phyloP scores from a whole-genome alignment of 306 rosid genomes.

The Castanea sativa region DNA sequence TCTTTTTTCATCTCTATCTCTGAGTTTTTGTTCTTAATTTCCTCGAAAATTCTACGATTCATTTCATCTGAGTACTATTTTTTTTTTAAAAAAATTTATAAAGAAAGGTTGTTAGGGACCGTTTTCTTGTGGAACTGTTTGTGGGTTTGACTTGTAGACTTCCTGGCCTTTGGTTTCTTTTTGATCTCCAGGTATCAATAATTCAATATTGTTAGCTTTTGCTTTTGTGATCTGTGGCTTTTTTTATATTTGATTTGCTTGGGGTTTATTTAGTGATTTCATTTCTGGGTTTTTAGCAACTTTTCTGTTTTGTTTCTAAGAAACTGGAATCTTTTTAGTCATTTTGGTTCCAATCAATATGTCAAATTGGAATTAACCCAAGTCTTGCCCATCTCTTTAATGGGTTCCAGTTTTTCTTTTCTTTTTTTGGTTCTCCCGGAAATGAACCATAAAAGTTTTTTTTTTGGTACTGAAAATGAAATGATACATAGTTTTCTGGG shows the following conservation, averaged over 20 bases:
- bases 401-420: not conserved
- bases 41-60: slow-evolving; percentile 14
- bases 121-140: slow-evolving; percentile 15
- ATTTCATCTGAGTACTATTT: not conserved
- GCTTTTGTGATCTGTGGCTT: not conserved
- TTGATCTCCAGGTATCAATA: slow-evolving; percentile 12
- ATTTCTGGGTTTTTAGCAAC: not conserved
- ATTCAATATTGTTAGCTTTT: not conserved
- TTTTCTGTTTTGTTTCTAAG: slow-evolving; percentile 8
- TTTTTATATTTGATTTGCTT: not conserved
- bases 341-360: not conserved
- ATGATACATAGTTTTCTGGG: too few relatives aligned
- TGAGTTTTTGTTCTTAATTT: not conserved
- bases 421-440: not conserved
- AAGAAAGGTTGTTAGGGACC: not conserved
- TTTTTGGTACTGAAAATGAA: not conserved
- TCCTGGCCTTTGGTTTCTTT: not conserved
- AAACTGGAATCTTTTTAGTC: not conserved
- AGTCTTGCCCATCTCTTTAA: not conserved
- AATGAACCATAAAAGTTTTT: not conserved
- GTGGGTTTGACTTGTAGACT: not conserved
- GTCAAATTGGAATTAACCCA: not conserved
- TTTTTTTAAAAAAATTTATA: not conserved
- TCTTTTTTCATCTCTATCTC: not conserved
- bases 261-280: slow-evolving; percentile 6